phyloP scores from a whole-genome alignment of 2,329 filamentous ascomycete genomes.

The Rhexocercosporidium sp. region DNA sequence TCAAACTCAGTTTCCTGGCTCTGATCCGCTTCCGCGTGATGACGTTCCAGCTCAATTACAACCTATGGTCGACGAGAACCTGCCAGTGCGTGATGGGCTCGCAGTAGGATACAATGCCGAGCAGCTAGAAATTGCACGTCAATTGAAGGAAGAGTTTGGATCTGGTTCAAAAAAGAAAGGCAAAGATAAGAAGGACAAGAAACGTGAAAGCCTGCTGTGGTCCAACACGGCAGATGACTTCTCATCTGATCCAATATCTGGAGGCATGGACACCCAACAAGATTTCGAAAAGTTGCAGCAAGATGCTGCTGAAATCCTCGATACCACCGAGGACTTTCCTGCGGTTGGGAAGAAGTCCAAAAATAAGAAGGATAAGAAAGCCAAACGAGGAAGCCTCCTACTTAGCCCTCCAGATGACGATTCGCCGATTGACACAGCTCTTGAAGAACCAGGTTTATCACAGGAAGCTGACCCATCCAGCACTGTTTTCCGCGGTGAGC shows the following conservation, averaged over 20 bases:
- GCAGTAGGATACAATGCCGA: constrained; percentile 35
- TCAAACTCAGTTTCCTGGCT: constrained; percentile 13
- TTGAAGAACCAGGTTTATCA: neutral
- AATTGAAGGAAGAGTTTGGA: constrained; percentile 38
- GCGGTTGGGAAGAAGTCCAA: constrained; percentile 30
- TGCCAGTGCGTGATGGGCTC: constrained; percentile 25
- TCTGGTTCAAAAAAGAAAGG: constrained; percentile 45
- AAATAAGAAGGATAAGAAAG: constrained; percentile 37
- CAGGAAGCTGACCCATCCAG: neutral
- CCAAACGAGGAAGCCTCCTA: constrained; percentile 23
- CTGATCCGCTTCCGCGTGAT: constrained; percentile 15
- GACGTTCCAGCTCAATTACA: constrained; percentile 17
- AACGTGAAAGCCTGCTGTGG: constrained; percentile 29
- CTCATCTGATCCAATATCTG: constrained; percentile 18
- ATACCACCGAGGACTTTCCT: constrained; percentile 27
- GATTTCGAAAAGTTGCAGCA: constrained; percentile 14
- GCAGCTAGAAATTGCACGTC: constrained; percentile 37
- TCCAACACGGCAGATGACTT: constrained; percentile 28
- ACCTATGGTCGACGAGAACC: constrained; percentile 5
- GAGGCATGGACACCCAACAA: constrained; percentile 20
- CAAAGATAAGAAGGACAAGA: constrained; percentile 49
- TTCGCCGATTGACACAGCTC: neutral
- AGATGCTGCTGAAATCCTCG: constrained; percentile 8
- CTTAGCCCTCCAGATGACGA: constrained; percentile 2
- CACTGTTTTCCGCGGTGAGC: neutral